Base-by-base conservation (phyloP, 495 filamentous ascomycete genomes). In the Penicillium salamii region DNA sequence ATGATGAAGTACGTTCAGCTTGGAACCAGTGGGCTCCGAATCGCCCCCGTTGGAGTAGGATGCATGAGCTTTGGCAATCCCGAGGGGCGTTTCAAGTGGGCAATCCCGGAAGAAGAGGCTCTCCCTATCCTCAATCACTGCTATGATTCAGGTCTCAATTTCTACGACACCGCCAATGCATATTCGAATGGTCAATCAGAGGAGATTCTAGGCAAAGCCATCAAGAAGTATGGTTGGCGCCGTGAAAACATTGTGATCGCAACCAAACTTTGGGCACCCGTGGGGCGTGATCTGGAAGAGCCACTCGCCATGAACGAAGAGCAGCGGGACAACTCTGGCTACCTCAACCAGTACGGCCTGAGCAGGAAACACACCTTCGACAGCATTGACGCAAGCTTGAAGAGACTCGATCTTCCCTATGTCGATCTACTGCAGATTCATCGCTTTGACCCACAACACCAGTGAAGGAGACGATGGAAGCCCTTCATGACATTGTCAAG, bases 371-470 rank as follows among this genome's bases (percentile, higher is more conserved):
- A 81, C 32, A 88, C 83, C 49, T 65, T 84, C 53, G 81, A 83
- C 46, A 80, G 84, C 15, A 81, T 90, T 29, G 77, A 90, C 46
- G 84, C 79, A 12, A 83, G 80, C 31, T 72, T 90, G n/a, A 55
- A 74, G 46, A 75, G 87, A 6, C 74, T 91, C 1, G 80, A 74
- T 17, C 82, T 84, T 0, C 65, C 69, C 20, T 90, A 90, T 56
- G 80, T 90, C 55, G 88, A 92, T 56, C 64, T 90, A 19, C 75
- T 90, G 35, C 84, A 88, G 62, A 88, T 90, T 51, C 88, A 92
- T 55, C 68, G 79, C 7, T 61, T 78, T 31, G 79, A 82, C 48
- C 67, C 69, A 1, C 59, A 68, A 79, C 76, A 1, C 79, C 83
- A 0, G 46, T 71, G 13, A 83, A 87, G 65, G 87, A 90, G 68